Percentiles rank a stretch among this genome's conserved stretches.
Conservation (phyloP, 106 monocot genomes). For the Dioscorea alata region DNA sequence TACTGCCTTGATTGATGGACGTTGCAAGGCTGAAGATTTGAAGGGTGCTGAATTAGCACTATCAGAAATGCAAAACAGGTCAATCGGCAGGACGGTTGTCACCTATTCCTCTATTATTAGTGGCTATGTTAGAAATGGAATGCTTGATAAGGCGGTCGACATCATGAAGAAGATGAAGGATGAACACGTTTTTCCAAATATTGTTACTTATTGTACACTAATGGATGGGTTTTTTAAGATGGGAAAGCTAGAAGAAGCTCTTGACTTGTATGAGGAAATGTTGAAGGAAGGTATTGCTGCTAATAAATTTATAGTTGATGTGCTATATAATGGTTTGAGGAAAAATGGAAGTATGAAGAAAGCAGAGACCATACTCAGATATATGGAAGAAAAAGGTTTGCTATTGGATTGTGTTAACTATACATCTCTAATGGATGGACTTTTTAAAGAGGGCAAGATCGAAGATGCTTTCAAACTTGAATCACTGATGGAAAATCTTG, state of each 20-base stretch:
- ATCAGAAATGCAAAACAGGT: conserved; percentile 44
- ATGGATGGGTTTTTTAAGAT: conserved; percentile 73
- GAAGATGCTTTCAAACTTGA: conserved; percentile 58
- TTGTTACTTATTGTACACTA: conserved; percentile 50
- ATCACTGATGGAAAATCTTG: conserved; percentile 43
- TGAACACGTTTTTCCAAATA: conserved; percentile 48
- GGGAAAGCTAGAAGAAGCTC: conserved; percentile 50
- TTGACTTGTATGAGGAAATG: conserved; percentile 58
- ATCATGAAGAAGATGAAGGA: conserved; percentile 60
- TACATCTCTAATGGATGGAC: conserved; percentile 88
- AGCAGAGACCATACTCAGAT: conserved; percentile 47
- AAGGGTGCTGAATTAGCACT: conserved; percentile 45
- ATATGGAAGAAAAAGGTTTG: conserved; percentile 43
- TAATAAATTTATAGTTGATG: conserved; percentile 57
- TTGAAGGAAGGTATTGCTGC: conserved; percentile 37
- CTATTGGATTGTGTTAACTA: conserved; percentile 63
- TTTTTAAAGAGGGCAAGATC: conserved; percentile 59
- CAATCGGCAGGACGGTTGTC: conserved; percentile 41
- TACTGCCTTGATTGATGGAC: conserved; percentile 68
- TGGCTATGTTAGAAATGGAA: conserved; percentile 63
- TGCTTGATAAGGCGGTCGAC: conserved; percentile 52
- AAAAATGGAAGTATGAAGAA: conserved; percentile 63
- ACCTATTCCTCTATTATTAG: conserved; percentile 73
- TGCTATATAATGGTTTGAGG: conserved; percentile 71
- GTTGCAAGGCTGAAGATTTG: conserved; percentile 65